Conservation (phyloP, 495 filamentous ascomycete genomes). For the Peziza echinospora region DNA sequence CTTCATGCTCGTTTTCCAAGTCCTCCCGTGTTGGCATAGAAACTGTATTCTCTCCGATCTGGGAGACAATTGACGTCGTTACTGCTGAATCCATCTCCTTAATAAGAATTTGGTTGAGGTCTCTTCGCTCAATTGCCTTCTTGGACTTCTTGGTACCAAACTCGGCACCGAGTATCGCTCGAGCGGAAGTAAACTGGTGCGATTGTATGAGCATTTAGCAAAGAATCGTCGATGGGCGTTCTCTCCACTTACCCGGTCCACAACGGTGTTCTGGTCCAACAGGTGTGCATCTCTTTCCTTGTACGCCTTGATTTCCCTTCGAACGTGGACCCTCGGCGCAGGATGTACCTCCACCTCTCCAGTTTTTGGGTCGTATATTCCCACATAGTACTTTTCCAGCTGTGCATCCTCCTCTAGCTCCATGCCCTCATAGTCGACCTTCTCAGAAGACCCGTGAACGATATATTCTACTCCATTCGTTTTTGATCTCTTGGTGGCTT, state of each 20-base stretch:
- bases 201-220: constrained; percentile 21
- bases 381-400: constrained; percentile 70
- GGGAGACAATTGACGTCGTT: constrained; percentile 14
- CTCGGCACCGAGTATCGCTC: constrained; percentile 47
- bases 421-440: constrained; percentile 58
- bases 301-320: constrained; percentile 36
- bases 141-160: constrained; percentile 91
- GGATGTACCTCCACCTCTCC: constrained; percentile 45
- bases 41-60: constrained; percentile 28
- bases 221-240: background rate
- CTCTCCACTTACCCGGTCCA: constrained; percentile 5
- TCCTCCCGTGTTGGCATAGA: constrained; percentile 37
- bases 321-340: constrained; percentile 51
- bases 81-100: constrained; percentile 10
- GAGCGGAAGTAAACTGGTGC: constrained; percentile 6
- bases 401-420: constrained; percentile 42
- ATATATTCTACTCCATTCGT: constrained; percentile 34
- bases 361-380: constrained; percentile 54
- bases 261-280: constrained; percentile 18
- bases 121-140: constrained; percentile 34
- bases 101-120: constrained; percentile 16
- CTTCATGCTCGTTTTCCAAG: constrained; percentile 44
- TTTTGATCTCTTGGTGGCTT: constrained; percentile 5
- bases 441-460: constrained; percentile 55
- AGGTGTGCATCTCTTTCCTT: constrained; percentile 24